Conservation (phyloP, 1,284 basidiomycete species). For the Fistulinella cinereoalba region DNA sequence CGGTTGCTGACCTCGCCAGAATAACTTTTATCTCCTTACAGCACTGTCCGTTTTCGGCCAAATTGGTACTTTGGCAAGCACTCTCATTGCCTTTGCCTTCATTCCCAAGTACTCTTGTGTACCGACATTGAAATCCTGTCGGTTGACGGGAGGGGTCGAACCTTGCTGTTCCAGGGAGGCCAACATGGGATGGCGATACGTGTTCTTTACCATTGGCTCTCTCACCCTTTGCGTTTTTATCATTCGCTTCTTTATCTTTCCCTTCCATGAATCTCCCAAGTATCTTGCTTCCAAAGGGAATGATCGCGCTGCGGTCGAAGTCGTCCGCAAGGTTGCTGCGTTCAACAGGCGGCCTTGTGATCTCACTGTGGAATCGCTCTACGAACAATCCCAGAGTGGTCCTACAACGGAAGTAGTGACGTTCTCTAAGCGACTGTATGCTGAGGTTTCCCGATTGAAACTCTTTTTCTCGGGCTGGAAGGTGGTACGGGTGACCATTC, state of each 20-base stretch:
- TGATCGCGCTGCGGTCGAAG: constrained; percentile 13
- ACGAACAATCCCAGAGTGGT: constrained; percentile 6
- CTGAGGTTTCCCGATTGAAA: constrained; percentile 13
- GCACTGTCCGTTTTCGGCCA: constrained; percentile 13
- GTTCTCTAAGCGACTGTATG: constrained; percentile 3
- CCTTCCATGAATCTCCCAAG: constrained; percentile 18
- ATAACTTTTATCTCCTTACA: constrained; percentile 19
- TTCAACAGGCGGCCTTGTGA: constrained; percentile 13
- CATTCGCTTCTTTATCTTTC: constrained; percentile 18
- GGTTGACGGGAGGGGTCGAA: constrained; percentile 6
- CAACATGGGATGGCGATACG: constrained; percentile 24
- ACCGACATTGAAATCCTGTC: constrained; percentile 11
- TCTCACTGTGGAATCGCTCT: constrained; percentile 20
- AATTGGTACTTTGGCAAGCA: not conserved
- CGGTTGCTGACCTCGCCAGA: constrained; percentile 1
- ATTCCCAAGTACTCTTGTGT: constrained; percentile 18
- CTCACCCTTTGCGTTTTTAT: constrained; percentile 18
- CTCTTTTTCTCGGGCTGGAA: constrained; percentile 14
- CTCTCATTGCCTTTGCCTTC: constrained; percentile 10
- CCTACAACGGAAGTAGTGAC: not conserved
- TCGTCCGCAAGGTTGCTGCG: constrained; percentile 16
- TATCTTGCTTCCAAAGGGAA: constrained; percentile 19
- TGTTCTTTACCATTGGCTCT: constrained; percentile 10
- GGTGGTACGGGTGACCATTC: constrained; percentile 10
- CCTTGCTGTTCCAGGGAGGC: constrained; percentile 16